Percentiles rank a stretch among this genome's conserved stretches.
phyloP scores from a whole-genome alignment of 345 rosid genomes.

The Gynandropsis gynandra region DNA sequence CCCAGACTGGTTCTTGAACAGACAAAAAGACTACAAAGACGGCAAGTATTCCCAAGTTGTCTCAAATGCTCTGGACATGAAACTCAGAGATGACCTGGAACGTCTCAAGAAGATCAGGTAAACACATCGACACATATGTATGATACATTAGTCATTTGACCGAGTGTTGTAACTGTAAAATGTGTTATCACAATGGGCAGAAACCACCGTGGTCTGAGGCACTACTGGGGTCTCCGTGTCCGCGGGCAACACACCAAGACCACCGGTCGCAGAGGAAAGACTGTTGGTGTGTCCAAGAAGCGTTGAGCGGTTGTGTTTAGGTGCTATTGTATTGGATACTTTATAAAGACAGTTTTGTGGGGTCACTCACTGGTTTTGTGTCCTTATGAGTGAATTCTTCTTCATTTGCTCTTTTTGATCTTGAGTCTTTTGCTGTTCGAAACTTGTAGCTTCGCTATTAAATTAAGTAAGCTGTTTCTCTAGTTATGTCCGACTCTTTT shows the following conservation, averaged over 20 bases:
- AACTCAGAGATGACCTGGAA: conserved; percentile 92
- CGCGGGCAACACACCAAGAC: conserved; percentile 99
- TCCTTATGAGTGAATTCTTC: conserved; percentile 12
- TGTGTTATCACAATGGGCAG: conserved; percentile 27
- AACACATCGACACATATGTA: no score
- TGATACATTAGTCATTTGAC: no score
- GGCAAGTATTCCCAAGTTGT: conserved; percentile 85
- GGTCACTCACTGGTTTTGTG: neutral
- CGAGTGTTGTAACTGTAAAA: neutral
- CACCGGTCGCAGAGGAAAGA: conserved; percentile 90
- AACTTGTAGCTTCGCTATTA: no score
- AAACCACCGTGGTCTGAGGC: conserved; percentile 94
- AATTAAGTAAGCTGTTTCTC: no score
- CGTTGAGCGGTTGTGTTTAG: conserved; percentile 26
- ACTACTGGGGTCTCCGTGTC: conserved; percentile 97
- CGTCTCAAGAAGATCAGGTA: conserved; percentile 88
- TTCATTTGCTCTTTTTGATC: no score
- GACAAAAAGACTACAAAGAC: conserved; percentile 91
- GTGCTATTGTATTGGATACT: conserved; percentile 9
- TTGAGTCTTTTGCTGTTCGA: no score
- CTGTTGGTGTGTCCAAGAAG: conserved; percentile 93
- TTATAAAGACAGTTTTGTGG: conserved; percentile 16
- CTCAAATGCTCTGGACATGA: conserved; percentile 90
- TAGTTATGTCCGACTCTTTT: no score
- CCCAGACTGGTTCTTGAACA: conserved; percentile 88